phyloP scores from a whole-genome alignment of 2,329 filamentous ascomycete species.

The Nemania sp. region DNA sequence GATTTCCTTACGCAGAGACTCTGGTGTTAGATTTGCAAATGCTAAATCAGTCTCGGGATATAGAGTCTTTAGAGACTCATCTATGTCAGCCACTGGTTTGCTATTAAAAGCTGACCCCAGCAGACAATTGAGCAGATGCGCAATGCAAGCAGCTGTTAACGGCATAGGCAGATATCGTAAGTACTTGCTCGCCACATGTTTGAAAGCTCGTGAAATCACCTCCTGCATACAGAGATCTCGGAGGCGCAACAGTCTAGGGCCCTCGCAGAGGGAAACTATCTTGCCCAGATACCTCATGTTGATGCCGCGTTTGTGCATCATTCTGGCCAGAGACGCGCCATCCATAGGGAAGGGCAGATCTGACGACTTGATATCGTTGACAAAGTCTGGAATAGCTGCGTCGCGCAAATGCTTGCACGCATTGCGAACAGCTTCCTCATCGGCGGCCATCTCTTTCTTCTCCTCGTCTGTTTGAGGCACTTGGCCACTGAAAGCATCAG shows the following conservation, averaged over 20 bases:
- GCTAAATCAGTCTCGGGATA: slow-evolving; percentile 82
- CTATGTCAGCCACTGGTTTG: slow-evolving; percentile 77
- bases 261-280: slow-evolving; percentile 71
- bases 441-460: slow-evolving; percentile 77
- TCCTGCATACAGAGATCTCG: slow-evolving; percentile 80
- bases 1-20: slow-evolving; percentile 69
- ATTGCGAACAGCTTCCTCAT: slow-evolving; percentile 85
- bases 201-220: slow-evolving; percentile 94
- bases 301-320: slow-evolving; percentile 95
- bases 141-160: slow-evolving; percentile 76
- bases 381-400: slow-evolving; percentile 79
- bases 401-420: slow-evolving; percentile 78
- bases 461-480: slow-evolving; percentile 87
- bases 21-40: slow-evolving; percentile 79
- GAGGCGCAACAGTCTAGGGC: slow-evolving; percentile 75
- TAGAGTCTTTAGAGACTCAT: slow-evolving; percentile 71
- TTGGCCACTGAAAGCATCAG: slow-evolving; percentile 94
- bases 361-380: slow-evolving; percentile 85
- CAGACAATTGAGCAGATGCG: slow-evolving; percentile 92
- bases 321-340: slow-evolving; percentile 82
- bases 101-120: slow-evolving; percentile 76
- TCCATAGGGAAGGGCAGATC: slow-evolving; percentile 99
- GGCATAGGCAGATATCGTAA: slow-evolving; percentile 78
- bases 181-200: slow-evolving; percentile 82
- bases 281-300: slow-evolving; percentile 95